These are phyloP conservation scores for Sporothrix pallida DNA, from an alignment of 2,329 filamentous ascomycete genomes.

Conservation along the genomic window DNA sequence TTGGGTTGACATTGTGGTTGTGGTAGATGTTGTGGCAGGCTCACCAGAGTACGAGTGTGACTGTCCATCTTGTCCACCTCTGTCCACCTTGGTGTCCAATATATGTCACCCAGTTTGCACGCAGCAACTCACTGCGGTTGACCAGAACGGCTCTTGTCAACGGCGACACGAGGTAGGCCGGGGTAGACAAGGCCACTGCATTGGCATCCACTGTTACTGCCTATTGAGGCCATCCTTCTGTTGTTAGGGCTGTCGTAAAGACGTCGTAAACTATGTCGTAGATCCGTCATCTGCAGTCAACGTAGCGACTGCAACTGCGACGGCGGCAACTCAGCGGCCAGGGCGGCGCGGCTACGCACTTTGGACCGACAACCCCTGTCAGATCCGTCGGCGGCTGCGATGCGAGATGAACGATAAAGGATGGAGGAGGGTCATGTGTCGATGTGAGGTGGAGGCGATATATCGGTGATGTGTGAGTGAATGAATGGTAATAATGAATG, in stretches of 20 bases:
- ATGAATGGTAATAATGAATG: not conserved
- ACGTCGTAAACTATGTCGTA: too few species aligned
- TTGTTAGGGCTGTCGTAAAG: too few species aligned
- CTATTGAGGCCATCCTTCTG: not conserved
- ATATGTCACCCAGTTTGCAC: too few species aligned
- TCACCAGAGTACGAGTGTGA: too few species aligned
- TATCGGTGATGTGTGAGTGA: too few species aligned
- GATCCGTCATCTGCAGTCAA: too few species aligned
- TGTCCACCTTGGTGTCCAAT: too few species aligned
- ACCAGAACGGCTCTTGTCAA: not conserved
- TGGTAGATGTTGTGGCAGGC: too few species aligned
- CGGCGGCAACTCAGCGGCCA: not conserved
- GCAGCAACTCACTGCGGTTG: too few species aligned
- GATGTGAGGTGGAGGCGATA: too few species aligned
- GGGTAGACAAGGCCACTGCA: not conserved
- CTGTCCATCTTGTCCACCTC: too few species aligned
- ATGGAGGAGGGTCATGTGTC: not conserved
- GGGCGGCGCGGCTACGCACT: slow-evolving; percentile 11
- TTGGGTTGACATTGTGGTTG: too few species aligned
- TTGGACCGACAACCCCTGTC: not conserved
- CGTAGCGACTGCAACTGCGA: not conserved
- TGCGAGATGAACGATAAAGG: not conserved
- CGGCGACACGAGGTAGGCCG: not conserved
- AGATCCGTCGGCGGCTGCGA: not conserved
- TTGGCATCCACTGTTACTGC: not conserved